phyloP scores from a whole-genome alignment of 2,329 filamentous ascomycete genomes.

The Aspergillus chevalieri region DNA sequence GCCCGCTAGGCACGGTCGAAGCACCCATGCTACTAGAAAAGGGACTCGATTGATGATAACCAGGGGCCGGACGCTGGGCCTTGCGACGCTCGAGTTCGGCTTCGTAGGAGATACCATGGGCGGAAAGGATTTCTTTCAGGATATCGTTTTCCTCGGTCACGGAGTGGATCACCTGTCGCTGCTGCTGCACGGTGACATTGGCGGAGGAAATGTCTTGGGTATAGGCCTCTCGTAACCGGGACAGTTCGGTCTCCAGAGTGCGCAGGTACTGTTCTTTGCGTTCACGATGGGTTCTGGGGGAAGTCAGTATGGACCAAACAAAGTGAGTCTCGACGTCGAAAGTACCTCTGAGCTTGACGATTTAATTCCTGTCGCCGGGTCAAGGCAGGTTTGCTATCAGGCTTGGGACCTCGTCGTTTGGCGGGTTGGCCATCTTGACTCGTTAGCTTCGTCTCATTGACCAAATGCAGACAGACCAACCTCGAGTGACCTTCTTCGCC shows the following conservation, averaged over 20 bases:
- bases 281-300: conserved; percentile 83
- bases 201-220: conserved; percentile 63
- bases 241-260: conserved; percentile 82
- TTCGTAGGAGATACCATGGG: conserved; percentile 55
- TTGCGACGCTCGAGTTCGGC: conserved; percentile 38
- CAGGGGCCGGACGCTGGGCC: conserved; percentile 21
- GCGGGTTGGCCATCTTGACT: conserved; percentile 70
- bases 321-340: neutral
- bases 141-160: conserved; percentile 73
- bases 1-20: conserved; percentile 17
- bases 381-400: conserved; percentile 89
- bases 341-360: conserved; percentile 85
- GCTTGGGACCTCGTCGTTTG: conserved; percentile 89
- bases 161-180: conserved; percentile 69
- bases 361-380: conserved; percentile 91
- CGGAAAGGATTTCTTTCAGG: conserved; percentile 57
- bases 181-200: conserved; percentile 46
- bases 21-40: conserved; percentile 36
- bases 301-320: neutral
- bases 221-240: conserved; percentile 69
- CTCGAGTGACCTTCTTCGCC: conserved; percentile 67
- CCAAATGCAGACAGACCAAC: conserved; percentile 39
- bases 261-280: conserved; percentile 96
- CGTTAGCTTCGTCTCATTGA: conserved; percentile 5
- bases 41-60: conserved; percentile 35